Evolutionary conservation across 305 asterid genomes (phyloP).

Genomic region (Fraxinus floribunda): DNA sequence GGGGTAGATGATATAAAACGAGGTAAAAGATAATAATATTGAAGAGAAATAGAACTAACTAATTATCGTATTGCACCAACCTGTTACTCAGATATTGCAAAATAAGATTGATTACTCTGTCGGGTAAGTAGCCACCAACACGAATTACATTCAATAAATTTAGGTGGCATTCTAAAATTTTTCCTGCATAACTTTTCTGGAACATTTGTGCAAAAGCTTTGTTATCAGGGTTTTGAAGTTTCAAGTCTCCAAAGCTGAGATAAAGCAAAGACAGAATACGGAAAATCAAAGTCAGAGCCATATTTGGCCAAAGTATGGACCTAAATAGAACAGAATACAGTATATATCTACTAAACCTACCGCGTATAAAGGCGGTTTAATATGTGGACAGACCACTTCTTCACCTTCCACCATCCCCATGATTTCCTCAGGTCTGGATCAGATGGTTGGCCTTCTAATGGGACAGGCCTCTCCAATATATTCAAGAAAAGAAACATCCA

Average conservation of each 20-base stretch:
- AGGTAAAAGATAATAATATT: background rate
- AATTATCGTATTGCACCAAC: conserved; percentile 40
- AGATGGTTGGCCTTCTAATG: conserved; percentile 80
- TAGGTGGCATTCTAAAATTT: conserved; percentile 87
- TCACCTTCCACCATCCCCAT: conserved; percentile 99
- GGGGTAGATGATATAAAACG: conserved; percentile 2
- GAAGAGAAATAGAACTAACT: background rate
- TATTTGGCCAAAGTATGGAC: background rate
- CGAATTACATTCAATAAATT: conserved; percentile 81
- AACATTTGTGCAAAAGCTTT: conserved; percentile 93
- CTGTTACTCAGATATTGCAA: conserved; percentile 90
- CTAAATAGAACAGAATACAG: background rate
- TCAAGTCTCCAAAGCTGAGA: conserved; percentile 83
- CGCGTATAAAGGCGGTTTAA: conserved; percentile 85
- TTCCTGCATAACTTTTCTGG: conserved; percentile 88
- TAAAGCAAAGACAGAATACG: conserved; percentile 12
- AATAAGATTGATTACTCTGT: conserved; percentile 87
- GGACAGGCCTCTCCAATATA: conserved; percentile 92
- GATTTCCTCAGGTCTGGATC: conserved; percentile 92
- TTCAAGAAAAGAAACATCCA: conserved; percentile 95
- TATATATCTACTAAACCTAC: conserved; percentile 37
- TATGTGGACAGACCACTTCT: conserved; percentile 95
- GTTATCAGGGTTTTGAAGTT: conserved; percentile 87
- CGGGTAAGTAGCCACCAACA: conserved; percentile 89
- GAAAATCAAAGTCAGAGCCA: conserved; percentile 2